These are phyloP conservation scores for Phoenix dactylifera DNA, from an alignment of 176 grass and related monocot genomes.

Conservation along the genomic window DNA sequence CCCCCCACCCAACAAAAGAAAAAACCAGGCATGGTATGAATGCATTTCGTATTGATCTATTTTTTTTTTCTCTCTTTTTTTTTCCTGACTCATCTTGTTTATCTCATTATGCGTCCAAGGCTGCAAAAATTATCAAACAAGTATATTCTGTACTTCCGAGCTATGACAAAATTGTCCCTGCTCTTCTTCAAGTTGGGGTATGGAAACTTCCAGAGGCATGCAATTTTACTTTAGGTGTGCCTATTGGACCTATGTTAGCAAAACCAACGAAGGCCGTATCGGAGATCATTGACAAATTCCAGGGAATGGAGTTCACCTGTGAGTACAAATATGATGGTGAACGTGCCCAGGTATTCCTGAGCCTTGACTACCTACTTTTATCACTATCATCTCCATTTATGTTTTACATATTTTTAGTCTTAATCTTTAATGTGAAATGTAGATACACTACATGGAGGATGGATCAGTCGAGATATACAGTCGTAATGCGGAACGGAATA, in stretches of 20 bases:
- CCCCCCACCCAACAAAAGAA: too few relatives aligned
- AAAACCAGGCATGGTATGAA: too few relatives aligned
- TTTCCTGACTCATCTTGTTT: conserved; percentile 22
- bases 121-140: conserved; percentile 86
- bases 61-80: background rate
- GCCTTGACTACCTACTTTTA: background rate
- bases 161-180: conserved; percentile 87
- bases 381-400: background rate
- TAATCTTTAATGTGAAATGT: conserved; percentile 21
- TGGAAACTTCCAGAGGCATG: conserved; percentile 92
- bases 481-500: conserved; percentile 95
- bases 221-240: conserved; percentile 93
- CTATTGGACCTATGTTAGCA: conserved; percentile 97
- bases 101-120: conserved; percentile 44
- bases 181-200: conserved; percentile 71
- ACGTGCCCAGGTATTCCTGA: conserved; percentile 74
- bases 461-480: conserved; percentile 93
- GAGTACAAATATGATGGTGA: conserved; percentile 99
- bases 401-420: background rate
- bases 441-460: conserved; percentile 99
- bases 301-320: conserved; percentile 93
- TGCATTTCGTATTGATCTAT: background rate
- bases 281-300: conserved; percentile 97
- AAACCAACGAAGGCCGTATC: conserved; percentile 99
- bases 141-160: conserved; percentile 91